phyloP scores from a whole-genome alignment of 495 filamentous ascomycete genomes.

The Tricharina praecox region DNA sequence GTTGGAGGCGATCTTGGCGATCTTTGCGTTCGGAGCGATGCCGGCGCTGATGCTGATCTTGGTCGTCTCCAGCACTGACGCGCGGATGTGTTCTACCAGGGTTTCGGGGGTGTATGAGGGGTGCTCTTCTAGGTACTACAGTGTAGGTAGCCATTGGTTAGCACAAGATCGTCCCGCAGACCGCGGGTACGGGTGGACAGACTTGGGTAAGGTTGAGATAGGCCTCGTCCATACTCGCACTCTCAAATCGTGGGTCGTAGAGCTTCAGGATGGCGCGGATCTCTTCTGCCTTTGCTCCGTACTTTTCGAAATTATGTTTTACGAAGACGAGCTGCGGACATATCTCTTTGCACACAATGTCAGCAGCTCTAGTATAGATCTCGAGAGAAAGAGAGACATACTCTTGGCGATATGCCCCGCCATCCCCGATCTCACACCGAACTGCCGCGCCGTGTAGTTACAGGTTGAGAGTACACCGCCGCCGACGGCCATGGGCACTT shows the following conservation, averaged over 20 bases:
- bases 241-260: constrained; percentile 84
- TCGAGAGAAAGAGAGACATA: too few relatives aligned
- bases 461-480: constrained; percentile 85
- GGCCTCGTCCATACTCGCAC: constrained; percentile 86
- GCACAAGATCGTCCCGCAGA: not conserved
- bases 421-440: constrained; percentile 85
- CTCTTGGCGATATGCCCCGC: constrained; percentile 83
- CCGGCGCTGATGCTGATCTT: constrained; percentile 85
- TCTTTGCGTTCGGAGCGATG: constrained; percentile 73
- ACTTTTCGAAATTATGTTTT: constrained; percentile 76
- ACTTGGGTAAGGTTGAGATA: constrained; percentile 75
- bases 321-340: constrained; percentile 77
- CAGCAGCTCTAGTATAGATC: too few relatives aligned
- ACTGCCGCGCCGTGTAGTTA: constrained; percentile 83
- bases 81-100: constrained; percentile 56
- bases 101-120: constrained; percentile 47
- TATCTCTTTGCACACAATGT: too few relatives aligned
- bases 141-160: too few relatives aligned
- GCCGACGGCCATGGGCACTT: constrained; percentile 80
- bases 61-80: constrained; percentile 56
- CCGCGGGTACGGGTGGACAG: not conserved
- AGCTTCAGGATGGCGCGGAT: constrained; percentile 63
- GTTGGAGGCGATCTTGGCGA: constrained; percentile 91
- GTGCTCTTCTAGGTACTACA: constrained; percentile 55
- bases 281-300: constrained; percentile 76